Base-by-base conservation (phyloP, 345 rosid genomes). In the Kandelia obovata region DNA sequence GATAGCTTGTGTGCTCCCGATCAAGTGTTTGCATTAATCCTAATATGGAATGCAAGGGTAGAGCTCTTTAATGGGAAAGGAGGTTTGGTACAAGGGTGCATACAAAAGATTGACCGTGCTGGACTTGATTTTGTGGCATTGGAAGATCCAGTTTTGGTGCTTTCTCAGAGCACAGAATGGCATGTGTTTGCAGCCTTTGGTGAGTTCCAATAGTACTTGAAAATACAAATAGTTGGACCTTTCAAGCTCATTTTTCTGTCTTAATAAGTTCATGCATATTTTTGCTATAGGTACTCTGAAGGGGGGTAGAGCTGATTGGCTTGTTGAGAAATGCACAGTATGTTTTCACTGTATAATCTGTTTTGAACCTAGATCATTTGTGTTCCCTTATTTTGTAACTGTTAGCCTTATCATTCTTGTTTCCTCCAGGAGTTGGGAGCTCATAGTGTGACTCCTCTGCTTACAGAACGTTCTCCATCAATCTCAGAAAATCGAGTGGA, bases 281-380 rank as follows among this genome's bases (percentile, higher is more conserved):
- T 71, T 32, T 70, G 59, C 10, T 70, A 66, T 80, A 91, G 97
- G 96, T 68, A 84, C 96, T 65, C 77, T 89, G 52, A 95, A 91
- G 77, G 97, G 97, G 52, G 97, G 97, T 79, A 84, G 97, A 71
- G 96, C 96, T 64, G 99, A 91, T 35, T 95, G 97, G 99, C 89
- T 95, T 46, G 80, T 95, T 51, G 99, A 95, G 82, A 95, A 91
- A 85, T 95, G 99, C 77, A 81, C 92, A 0, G 99, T 91, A 83
- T 43, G 92, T 83, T 21, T 74, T 47, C 28, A 35, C n/a, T 46
- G 43, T 30, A 43, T 49, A 25, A 16, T 68, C 5, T 57, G 4
- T 9, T 39, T 31, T 68, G 39, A 47, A 21, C 0, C 5, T 57
- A 19, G 11, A 62, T 2, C 32, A 49, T 26, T 61, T 68, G 32